Percentiles rank a stretch among this genome's conserved stretches.
phyloP scores from a whole-genome alignment of 2,329 filamentous ascomycete species.

The Xylaria hypoxylon region DNA sequence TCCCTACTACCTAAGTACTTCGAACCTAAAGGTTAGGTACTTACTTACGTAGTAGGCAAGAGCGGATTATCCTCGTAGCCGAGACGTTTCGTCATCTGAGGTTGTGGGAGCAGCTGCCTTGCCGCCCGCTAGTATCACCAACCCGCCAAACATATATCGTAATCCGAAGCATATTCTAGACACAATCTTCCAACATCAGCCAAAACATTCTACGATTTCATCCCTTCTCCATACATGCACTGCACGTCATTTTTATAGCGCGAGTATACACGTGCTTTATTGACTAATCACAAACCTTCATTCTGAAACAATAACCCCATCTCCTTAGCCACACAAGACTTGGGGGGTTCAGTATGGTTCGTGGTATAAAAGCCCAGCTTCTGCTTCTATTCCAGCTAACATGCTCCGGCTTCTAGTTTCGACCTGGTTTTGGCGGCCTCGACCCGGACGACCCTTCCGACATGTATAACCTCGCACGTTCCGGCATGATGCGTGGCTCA shows the following conservation, averaged over 20 bases:
- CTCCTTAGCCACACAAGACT: not conserved
- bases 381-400: slow-evolving; percentile 15
- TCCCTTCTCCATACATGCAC: not conserved
- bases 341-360: slow-evolving; percentile 34
- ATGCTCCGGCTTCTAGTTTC: slow-evolving; percentile 44
- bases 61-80: slow-evolving; percentile 37
- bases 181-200: not conserved
- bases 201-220: not conserved
- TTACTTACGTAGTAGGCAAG: not conserved
- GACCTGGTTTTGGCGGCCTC: slow-evolving; percentile 57
- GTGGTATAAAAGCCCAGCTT: slow-evolving; percentile 20
- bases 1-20: no score
- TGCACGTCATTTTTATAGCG: not conserved
- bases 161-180: slow-evolving; percentile 16
- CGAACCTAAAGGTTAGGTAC: no score
- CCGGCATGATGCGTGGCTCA: slow-evolving; percentile 59
- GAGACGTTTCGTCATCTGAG: slow-evolving; percentile 40
- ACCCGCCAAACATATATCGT: slow-evolving; percentile 2
- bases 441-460: slow-evolving; percentile 62
- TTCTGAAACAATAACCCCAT: slow-evolving; percentile 29
- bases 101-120: slow-evolving; percentile 34
- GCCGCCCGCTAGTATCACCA: slow-evolving; percentile 11
- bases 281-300: slow-evolving; percentile 23
- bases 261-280: not conserved
- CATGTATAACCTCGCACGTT: slow-evolving; percentile 62